A percentile compares a stretch with the other conserved stretches of the same genome.
Evolutionary conservation across 2,329 filamentous ascomycete species (phyloP).

Genomic region (Chlorencoelia australis): DNA sequence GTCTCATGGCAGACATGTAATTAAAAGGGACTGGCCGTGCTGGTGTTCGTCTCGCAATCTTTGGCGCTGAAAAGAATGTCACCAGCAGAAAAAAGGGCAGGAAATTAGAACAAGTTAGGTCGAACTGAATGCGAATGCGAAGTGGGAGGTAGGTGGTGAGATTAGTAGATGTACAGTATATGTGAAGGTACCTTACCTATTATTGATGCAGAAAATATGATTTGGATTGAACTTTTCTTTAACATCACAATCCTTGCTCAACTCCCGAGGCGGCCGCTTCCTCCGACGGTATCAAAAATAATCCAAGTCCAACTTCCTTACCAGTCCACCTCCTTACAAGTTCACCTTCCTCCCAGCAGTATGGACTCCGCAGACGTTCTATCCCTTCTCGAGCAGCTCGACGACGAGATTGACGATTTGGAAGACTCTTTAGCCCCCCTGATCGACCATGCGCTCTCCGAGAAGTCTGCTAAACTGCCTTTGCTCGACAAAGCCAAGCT

Average conservation of each 20-base stretch:
- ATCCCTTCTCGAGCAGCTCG: conserved; percentile 41
- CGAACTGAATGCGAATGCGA: conserved; percentile 1
- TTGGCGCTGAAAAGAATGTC: conserved; percentile 1
- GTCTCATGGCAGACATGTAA: conserved; percentile 28
- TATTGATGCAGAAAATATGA: too few relatives aligned
- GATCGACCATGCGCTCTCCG: conserved; percentile 51
- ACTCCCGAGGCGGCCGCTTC: conserved; percentile 5
- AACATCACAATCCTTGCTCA: too few relatives aligned
- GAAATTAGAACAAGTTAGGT: background rate
- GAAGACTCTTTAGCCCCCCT: conserved; percentile 68
- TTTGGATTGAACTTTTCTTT: too few relatives aligned
- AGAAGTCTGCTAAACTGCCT: conserved; percentile 67
- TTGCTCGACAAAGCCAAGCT: conserved; percentile 94
- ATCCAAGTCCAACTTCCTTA: background rate
- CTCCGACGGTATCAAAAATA: conserved; percentile 1
- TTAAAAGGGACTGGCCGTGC: conserved; percentile 12
- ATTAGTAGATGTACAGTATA: too few relatives aligned
- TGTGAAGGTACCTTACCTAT: too few relatives aligned
- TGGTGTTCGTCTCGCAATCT: background rate
- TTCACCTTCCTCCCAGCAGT: background rate
- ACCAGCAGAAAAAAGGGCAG: background rate
- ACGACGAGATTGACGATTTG: conserved; percentile 69
- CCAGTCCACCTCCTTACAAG: background rate
- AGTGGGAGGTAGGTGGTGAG: too few relatives aligned
- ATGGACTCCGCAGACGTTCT: conserved; percentile 33